Evolutionary conservation across 768 basidiomycete genomes (phyloP), one percentile per base, ranked within the genome.

Genomic region (Gymnopilus junonius): DNA sequence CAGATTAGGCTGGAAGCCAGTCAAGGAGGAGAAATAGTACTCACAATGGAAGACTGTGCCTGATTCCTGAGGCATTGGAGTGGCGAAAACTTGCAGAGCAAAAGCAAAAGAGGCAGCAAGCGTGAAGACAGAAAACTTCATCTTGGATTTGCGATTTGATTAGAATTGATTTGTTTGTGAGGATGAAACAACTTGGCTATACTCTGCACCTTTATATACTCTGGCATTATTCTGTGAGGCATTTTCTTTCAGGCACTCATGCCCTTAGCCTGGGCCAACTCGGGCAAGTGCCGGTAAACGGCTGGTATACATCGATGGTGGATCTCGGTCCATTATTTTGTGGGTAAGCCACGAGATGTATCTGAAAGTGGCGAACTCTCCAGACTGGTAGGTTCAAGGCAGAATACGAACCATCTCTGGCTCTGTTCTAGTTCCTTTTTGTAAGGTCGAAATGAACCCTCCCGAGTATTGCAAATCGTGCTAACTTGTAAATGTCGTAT

Each of bases 41-140:
- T 51, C 42, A 62, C 65, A 62, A 34, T 59, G 60, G 35, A 14
- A 53, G 37, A 48, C 53, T 4, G 35, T 21, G n/a, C 29, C 21
- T 2, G 56, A n/a, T 7, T 7, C 39, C 23, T 64, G 60, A 15
- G 66, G 66, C 8, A 60, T 55, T 11, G 66, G 66, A 23, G 58
- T 58, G 5, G 59, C 60, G 20, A 67, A 27, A 2, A 50, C 60
- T n/a, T 61, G 66, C 2, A 57, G 59, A 1, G 54, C 39, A 17
- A 67, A 31, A 0, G 46, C 60, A 23, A 62, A 8, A 15, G 43
- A 32, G 8, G 53, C 31, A n/a, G 53, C 57, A 21, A 67, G 23
- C 17, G 56, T 46, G 7, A 54, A 34, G 12, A 55, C 17, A n/a
- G 53, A 62, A 34, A 62, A 64, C 31, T 54, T 64, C 66, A 67